A percentile compares a stretch with the other conserved stretches of the same genome.
These are phyloP conservation scores for Paecilomyces fulvus DNA, from an alignment of 2,329 filamentous ascomycete species.

Conservation along the genomic window DNA sequence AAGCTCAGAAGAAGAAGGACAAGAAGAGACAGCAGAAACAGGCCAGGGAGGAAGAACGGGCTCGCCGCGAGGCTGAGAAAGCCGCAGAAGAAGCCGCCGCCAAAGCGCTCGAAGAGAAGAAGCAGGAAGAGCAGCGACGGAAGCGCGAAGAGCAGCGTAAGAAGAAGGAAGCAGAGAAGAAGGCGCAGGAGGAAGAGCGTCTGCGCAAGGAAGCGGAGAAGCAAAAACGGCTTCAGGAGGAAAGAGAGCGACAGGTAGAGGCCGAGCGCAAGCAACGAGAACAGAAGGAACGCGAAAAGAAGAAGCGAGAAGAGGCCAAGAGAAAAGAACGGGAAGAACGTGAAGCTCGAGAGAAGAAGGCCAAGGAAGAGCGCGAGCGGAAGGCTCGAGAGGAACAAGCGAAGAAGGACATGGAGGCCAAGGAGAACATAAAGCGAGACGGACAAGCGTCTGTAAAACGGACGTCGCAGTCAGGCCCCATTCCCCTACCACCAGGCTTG, in stretches of 20 bases:
- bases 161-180: conserved; percentile 85
- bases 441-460: conserved; percentile 36
- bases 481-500: conserved; percentile 47
- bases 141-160: conserved; percentile 85
- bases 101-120: conserved; percentile 67
- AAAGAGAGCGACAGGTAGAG: conserved; percentile 77
- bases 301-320: conserved; percentile 59
- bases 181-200: conserved; percentile 81
- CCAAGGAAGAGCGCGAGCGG: conserved; percentile 55
- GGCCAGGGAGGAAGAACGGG: conserved; percentile 82
- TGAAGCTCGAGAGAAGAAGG: conserved; percentile 54
- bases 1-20: conserved; percentile 91
- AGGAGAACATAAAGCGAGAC: conserved; percentile 41
- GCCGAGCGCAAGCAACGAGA: conserved; percentile 75
- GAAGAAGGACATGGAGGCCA: conserved; percentile 46
- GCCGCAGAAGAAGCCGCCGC: conserved; percentile 75
- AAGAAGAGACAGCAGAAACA: conserved; percentile 85
- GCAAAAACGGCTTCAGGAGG: conserved; percentile 68
- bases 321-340: conserved; percentile 65
- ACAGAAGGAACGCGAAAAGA: conserved; percentile 72
- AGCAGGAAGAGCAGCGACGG: conserved; percentile 67
- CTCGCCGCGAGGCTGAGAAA: conserved; percentile 78
- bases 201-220: conserved; percentile 78
- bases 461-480: conserved; percentile 50
- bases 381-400: conserved; percentile 36